These are phyloP conservation scores for Sophora flavescens DNA, from an alignment of 306 rosid species.

Conservation along the genomic window DNA sequence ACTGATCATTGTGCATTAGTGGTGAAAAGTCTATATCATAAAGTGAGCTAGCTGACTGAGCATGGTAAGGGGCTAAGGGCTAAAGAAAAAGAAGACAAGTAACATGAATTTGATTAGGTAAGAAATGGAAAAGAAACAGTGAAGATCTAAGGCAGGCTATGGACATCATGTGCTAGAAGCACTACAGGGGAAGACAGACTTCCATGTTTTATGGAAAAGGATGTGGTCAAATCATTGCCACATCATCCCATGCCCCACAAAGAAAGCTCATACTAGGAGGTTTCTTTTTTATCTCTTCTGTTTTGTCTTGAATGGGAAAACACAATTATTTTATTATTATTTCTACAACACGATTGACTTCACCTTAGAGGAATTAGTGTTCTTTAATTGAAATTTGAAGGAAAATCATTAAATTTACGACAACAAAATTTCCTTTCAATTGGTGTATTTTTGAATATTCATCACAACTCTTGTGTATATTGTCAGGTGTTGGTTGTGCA, in stretches of 20 bases:
- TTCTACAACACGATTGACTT: background rate
- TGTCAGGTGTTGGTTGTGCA: slow-evolving; percentile 1
- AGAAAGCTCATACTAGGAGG: background rate
- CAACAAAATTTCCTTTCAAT: background rate
- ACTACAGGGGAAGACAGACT: slow-evolving; percentile 23
- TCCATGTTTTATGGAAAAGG: slow-evolving; percentile 36
- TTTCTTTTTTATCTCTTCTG: slow-evolving; percentile 13
- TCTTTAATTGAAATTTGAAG: background rate
- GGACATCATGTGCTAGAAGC: slow-evolving; percentile 38
- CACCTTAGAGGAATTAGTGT: background rate
- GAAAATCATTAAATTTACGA: background rate
- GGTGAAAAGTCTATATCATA: slow-evolving; percentile 10
- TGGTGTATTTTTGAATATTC: background rate
- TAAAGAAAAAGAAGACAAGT: slow-evolving; percentile 20
- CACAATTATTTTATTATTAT: background rate
- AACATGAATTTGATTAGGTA: slow-evolving; percentile 3
- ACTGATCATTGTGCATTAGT: background rate
- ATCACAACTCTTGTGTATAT: background rate
- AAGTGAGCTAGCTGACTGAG: slow-evolving; percentile 32
- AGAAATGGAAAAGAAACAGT: slow-evolving; percentile 31
- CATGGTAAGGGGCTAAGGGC: slow-evolving; percentile 10
- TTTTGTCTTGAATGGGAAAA: background rate
- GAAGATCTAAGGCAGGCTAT: background rate
- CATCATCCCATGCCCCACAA: slow-evolving; percentile 47
- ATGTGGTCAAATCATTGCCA: slow-evolving; percentile 36